A percentile compares a stretch with the other conserved stretches of the same genome.
These are phyloP conservation scores for Candida freyschussii DNA, from an alignment of 1,139 yeast species.

Conservation along the genomic window DNA sequence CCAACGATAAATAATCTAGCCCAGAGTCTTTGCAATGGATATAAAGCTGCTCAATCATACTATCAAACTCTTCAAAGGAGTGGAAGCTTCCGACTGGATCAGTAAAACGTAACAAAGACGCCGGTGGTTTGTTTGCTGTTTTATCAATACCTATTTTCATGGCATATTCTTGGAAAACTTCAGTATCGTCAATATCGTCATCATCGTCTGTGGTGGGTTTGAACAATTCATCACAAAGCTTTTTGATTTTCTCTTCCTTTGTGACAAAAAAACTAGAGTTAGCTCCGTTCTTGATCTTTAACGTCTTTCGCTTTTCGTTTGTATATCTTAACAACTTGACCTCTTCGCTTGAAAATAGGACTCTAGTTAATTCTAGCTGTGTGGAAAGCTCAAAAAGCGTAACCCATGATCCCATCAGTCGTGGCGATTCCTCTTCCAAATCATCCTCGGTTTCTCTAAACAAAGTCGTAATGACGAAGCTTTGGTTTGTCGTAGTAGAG, in stretches of 20 bases:
- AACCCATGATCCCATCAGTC: constrained; percentile 5
- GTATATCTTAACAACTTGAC: neutral
- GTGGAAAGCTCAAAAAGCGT: constrained; percentile 14
- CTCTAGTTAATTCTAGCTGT: constrained; percentile 11
- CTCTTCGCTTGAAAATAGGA: constrained; percentile 2
- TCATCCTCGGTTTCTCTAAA: constrained; percentile 1
- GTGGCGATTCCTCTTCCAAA: constrained; percentile 1
- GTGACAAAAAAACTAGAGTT: neutral
- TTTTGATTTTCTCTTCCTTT: neutral
- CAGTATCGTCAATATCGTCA: constrained; percentile 2
- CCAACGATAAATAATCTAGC: constrained; percentile 22
- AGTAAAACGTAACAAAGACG: constrained; percentile 28
- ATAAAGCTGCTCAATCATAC: constrained; percentile 46
- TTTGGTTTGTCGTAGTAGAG: neutral
- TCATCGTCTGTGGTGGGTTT: too few relatives aligned
- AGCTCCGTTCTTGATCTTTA: constrained; percentile 1
- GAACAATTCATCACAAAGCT: too few relatives aligned
- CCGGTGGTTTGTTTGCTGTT: constrained; percentile 12
- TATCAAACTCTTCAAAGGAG: constrained; percentile 41
- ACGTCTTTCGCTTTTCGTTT: neutral
- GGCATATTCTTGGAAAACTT: constrained; percentile 17
- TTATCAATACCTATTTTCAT: constrained; percentile 10
- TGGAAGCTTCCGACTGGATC: constrained; percentile 22
- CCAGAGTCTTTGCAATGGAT: constrained; percentile 33
- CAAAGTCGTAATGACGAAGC: constrained; percentile 2